Base-by-base conservation (phyloP, 331 rosid species). In the Spiraea crenata region DNA sequence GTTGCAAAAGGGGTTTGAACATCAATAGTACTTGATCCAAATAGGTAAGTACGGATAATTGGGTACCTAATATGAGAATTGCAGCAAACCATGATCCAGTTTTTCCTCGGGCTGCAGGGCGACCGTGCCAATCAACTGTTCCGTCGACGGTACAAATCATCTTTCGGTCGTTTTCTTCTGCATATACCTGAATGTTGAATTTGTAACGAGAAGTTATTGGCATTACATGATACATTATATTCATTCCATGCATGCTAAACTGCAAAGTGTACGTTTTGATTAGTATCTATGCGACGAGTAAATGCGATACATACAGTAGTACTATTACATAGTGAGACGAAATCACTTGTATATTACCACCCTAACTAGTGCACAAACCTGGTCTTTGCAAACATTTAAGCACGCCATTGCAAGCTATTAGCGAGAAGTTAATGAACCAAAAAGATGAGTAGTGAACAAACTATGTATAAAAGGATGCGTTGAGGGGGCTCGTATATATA, bases 11-110 rank as follows among this genome's bases (percentile, higher is more conserved):
- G 2, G 31, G 31, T 25, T 0, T 25, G 31, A 25, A 25, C 31
- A 25, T 25, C 2, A 25, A 25, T 25, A 25, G 31, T 25, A 25
- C 31, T 25, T 25, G 31, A 25, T 25, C 31, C 31, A 25, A 25
- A 25, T 25, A 25, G 31, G 2, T 25, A 0, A 2, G 31, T 25
- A 25, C 8, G 45, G 47, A 61, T 4, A 16, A 19, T 1, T 9
- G 25, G 19, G 3, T 79, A 90, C 96, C 95, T 65, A 90, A 63
- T 69, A 90, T 82, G 74, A 90, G 79, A 77, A 76, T 67, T 60
- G 77, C 96, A 0, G 95, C 86, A 5, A 81, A 40, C 92, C 88
- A 86, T 46, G 75, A 68, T 40, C 96, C 96, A 9, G 86, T 84
- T 79, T 54, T 77, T 12, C n/a, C 39, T 58, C 89, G 72, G 45